Conservation (phyloP, 2,329 filamentous ascomycete species). For the Hyphodiscus sp. region DNA sequence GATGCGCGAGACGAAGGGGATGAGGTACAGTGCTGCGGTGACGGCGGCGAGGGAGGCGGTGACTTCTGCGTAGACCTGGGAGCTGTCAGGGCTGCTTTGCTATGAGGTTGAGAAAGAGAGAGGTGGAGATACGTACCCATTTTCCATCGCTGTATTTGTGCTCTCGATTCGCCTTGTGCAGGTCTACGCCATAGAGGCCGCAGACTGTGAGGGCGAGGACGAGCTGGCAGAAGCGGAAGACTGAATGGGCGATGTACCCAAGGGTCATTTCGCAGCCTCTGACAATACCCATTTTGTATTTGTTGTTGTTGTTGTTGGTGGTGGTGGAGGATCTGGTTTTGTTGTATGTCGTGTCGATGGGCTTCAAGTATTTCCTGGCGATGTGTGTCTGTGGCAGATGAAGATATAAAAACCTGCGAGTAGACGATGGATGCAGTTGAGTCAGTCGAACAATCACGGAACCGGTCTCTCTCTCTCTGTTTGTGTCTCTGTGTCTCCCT, state of each 20-base stretch:
- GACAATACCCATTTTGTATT: slow-evolving; percentile 17
- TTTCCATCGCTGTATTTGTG: slow-evolving; percentile 51
- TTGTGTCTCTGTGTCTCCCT: too few relatives aligned
- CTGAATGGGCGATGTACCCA: slow-evolving; percentile 47
- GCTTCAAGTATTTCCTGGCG: not conserved
- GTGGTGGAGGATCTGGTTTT: not conserved
- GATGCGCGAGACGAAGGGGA: slow-evolving; percentile 53
- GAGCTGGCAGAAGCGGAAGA: slow-evolving; percentile 70
- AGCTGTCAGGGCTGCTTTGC: slow-evolving; percentile 1
- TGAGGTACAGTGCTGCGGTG: slow-evolving; percentile 58
- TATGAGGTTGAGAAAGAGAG: not conserved
- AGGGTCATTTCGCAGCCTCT: slow-evolving; percentile 15
- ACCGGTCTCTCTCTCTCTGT: too few relatives aligned
- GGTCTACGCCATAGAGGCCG: slow-evolving; percentile 69
- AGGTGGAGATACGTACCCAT: slow-evolving; percentile 51
- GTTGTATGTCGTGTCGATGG: not conserved
- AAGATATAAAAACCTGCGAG: not conserved
- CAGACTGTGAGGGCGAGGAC: slow-evolving; percentile 69
- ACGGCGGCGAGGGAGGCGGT: slow-evolving; percentile 59
- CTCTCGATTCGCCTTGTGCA: slow-evolving; percentile 46
- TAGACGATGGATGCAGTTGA: too few relatives aligned
- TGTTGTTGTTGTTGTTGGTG: too few relatives aligned
- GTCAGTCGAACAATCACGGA: too few relatives aligned
- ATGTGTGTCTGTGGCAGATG: not conserved
- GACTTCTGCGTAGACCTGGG: slow-evolving; percentile 64